Percentiles rank a stretch among this genome's conserved stretches.
Conservation (phyloP, 2,329 filamentous ascomycete genomes). For the Macrophomina phaseolina region DNA sequence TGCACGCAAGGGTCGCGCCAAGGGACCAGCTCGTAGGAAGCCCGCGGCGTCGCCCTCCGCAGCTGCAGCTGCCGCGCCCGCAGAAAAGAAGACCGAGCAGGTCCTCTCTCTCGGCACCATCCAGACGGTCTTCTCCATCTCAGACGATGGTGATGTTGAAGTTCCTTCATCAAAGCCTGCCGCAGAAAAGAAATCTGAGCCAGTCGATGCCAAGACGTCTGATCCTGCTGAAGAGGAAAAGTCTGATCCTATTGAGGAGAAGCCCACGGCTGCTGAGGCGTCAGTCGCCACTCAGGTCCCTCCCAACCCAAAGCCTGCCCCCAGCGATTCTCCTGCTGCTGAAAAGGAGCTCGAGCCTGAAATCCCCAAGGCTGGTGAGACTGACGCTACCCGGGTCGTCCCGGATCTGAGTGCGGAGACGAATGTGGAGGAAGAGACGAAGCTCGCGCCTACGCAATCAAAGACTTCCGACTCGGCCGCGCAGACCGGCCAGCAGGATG, state of each 20-base stretch:
- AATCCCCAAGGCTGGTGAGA: constrained; percentile 5
- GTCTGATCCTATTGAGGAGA: background rate
- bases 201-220: background rate
- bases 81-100: background rate
- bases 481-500: constrained; percentile 37
- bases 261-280: background rate
- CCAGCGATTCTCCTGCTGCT: background rate
- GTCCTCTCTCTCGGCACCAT: background rate
- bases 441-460: constrained; percentile 2
- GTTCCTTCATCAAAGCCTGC: constrained; percentile 32
- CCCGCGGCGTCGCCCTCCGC: constrained; percentile 54
- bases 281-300: constrained; percentile 23
- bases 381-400: background rate
- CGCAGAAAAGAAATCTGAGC: background rate
- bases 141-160: constrained; percentile 40
- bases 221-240: constrained; percentile 3
- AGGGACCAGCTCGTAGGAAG: constrained; percentile 81
- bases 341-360: constrained; percentile 2
- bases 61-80: constrained; percentile 40
- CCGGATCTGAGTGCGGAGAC: background rate
- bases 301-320: constrained; percentile 20
- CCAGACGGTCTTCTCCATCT: constrained; percentile 43
- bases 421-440: background rate
- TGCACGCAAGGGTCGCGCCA: constrained; percentile 86
- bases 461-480: constrained; percentile 29